These are phyloP conservation scores for Sporothrix humicola DNA, from an alignment of 2,329 filamentous ascomycete species.

Conservation along the genomic window DNA sequence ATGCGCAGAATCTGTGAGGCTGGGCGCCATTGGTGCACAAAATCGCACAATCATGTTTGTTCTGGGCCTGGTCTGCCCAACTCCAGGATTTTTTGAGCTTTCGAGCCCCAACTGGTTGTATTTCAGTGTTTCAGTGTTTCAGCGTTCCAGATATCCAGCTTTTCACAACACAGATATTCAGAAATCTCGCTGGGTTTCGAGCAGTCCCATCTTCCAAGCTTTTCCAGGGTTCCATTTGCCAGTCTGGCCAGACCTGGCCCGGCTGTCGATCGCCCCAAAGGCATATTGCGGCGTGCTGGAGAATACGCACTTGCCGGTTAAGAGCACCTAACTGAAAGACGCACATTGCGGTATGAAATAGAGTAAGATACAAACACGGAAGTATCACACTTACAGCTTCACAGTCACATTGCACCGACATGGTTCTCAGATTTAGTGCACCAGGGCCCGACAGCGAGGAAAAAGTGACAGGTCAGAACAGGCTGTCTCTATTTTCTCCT, in stretches of 20 bases:
- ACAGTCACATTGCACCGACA: constrained; percentile 11
- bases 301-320: constrained; percentile 21
- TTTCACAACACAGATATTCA: neutral
- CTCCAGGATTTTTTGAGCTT: neutral
- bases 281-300: constrained; percentile 17
- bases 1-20: constrained; percentile 23
- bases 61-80: neutral
- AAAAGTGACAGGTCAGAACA: constrained; percentile 31
- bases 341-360: neutral
- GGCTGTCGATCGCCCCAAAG: neutral
- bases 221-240: neutral
- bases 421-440: constrained; percentile 15
- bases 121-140: neutral
- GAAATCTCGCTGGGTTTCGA: neutral
- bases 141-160: constrained; percentile 7
- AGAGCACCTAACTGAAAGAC: neutral
- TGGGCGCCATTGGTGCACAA: neutral
- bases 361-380: neutral
- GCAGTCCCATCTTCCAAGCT: neutral
- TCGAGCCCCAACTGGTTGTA: neutral
- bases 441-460: constrained; percentile 10
- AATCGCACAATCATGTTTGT: neutral
- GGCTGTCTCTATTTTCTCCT: neutral
- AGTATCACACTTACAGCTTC: neutral
- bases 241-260: constrained; percentile 4